Evolutionary conservation across 106 monocot genomes (phyloP).

Genomic region (Dendrobium huoshanense): DNA sequence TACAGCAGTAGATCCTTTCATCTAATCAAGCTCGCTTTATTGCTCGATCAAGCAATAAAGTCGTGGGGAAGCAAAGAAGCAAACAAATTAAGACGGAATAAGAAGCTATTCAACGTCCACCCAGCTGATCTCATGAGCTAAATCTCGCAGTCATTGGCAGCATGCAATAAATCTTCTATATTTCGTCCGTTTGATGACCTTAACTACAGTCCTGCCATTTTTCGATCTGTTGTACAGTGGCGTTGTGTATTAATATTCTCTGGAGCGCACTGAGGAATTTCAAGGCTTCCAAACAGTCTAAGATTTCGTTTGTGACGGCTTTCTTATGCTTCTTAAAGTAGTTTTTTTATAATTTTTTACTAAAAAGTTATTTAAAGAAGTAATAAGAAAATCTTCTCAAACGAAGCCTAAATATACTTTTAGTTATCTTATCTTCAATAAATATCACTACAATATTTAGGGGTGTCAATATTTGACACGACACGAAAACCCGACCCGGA

Average conservation of each 20-base stretch:
- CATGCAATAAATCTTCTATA: slow-evolving; percentile 6
- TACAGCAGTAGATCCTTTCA: not conserved
- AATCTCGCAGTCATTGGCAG: not conserved
- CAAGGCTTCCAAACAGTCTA: slow-evolving; percentile 18
- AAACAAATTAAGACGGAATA: too few species aligned
- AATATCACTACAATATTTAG: too few species aligned
- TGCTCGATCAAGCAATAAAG: not conserved
- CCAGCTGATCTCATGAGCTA: not conserved
- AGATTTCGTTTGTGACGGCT: too few species aligned
- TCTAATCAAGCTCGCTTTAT: not conserved
- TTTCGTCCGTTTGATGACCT: slow-evolving; percentile 31
- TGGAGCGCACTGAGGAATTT: slow-evolving; percentile 37
- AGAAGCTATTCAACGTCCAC: not conserved
- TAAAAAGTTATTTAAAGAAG: too few species aligned
- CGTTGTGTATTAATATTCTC: slow-evolving; percentile 29
- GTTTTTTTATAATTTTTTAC: too few species aligned
- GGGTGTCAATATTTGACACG: too few species aligned
- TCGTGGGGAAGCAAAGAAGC: not conserved
- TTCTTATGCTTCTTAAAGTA: too few species aligned
- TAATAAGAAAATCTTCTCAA: too few species aligned
- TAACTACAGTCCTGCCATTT: slow-evolving; percentile 26
- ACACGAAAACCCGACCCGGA: too few species aligned
- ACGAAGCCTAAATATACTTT: too few species aligned
- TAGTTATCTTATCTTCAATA: too few species aligned
- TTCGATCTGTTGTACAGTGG: slow-evolving; percentile 22